A percentile compares a stretch with the other conserved stretches of the same genome.
Conservation (phyloP, 2,329 filamentous ascomycete species). For the Didymosphaeria variabile region DNA sequence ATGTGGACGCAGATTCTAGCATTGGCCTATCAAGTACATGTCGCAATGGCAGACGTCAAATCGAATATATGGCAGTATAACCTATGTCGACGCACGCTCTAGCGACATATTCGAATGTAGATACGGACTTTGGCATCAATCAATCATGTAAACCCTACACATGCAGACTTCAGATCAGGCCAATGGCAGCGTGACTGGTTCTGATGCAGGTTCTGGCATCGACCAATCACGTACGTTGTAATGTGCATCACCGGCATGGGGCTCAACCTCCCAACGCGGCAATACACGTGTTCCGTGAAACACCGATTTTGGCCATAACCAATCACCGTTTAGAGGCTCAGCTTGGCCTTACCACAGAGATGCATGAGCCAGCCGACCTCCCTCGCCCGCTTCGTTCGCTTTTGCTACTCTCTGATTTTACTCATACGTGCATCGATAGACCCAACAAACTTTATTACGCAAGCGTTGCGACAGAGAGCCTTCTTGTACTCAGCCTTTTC, state of each 20-base stretch:
- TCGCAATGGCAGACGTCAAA: background rate
- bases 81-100: no score
- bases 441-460: background rate
- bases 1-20: constrained; percentile 7
- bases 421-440: no score
- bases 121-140: constrained; percentile 14
- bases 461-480: background rate
- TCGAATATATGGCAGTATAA: background rate
- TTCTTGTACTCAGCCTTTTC: background rate
- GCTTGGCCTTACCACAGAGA: background rate
- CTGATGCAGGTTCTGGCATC: no score
- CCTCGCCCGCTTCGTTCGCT: no score
- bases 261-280: background rate
- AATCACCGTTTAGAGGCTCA: background rate
- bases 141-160: constrained; percentile 2
- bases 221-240: no score
- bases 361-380: background rate
- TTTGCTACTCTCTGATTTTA: no score
- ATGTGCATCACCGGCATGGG: no score
- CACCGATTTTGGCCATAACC: background rate
- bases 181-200: background rate
- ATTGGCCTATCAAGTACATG: constrained; percentile 4
- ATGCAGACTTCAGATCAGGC: background rate
- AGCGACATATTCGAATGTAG: background rate
- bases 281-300: background rate